Conservation (phyloP, 1,284 basidiomycete species). For the Pseudozyma sp. region DNA sequence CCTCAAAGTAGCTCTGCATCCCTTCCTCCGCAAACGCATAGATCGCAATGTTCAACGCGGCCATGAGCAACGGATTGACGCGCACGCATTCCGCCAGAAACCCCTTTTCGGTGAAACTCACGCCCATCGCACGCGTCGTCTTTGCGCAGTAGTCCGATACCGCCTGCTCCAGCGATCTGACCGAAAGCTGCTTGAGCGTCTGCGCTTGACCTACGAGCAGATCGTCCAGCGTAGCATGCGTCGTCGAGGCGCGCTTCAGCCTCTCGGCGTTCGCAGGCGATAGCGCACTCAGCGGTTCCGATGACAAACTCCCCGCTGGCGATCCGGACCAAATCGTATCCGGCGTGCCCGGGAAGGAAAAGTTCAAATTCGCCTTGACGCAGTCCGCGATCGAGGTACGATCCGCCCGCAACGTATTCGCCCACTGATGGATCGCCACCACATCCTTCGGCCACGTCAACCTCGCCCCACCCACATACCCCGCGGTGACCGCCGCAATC, state of each 20-base stretch:
- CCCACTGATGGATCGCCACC: conserved; percentile 44
- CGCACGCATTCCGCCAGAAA: conserved; percentile 24
- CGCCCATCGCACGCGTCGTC: conserved; percentile 17
- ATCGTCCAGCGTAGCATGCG: conserved; percentile 39
- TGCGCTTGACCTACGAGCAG: conserved; percentile 41
- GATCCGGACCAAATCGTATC: conserved; percentile 39
- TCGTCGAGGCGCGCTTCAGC: conserved; percentile 19
- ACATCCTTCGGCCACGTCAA: conserved; percentile 44
- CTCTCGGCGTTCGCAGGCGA: conserved; percentile 38
- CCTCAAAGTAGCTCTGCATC: conserved; percentile 40
- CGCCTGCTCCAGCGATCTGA: conserved; percentile 32
- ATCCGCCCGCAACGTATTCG: conserved; percentile 34
- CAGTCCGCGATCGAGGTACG: conserved; percentile 36
- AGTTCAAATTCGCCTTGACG: conserved; percentile 33
- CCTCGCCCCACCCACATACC: conserved; percentile 37
- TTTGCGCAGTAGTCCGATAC: conserved; percentile 33
- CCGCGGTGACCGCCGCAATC: conserved; percentile 41
- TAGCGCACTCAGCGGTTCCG: conserved; percentile 14
- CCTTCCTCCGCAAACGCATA: conserved; percentile 45
- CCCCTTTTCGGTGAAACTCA: conserved; percentile 38
- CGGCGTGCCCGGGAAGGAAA: conserved; percentile 22
- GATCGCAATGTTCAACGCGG: conserved; percentile 42
- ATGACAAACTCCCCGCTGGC: conserved; percentile 13
- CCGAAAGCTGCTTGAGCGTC: conserved; percentile 36
- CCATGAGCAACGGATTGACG: conserved; percentile 35